phyloP scores from a whole-genome alignment of 352 stramenopile species.

The Phytopythium chamaehyphon region DNA sequence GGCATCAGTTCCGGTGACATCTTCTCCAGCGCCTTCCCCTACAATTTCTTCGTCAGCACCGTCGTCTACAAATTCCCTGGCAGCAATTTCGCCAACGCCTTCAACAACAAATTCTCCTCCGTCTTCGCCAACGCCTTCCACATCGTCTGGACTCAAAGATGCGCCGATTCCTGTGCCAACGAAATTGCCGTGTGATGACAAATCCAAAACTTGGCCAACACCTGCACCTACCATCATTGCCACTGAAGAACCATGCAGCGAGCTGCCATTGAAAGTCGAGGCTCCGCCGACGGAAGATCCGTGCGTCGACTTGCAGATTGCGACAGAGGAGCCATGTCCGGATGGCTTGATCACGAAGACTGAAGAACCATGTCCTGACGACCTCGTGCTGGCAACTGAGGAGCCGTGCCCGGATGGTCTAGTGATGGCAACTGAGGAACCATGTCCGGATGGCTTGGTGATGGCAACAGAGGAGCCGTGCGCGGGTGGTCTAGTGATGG shows the following conservation, averaged over 20 bases:
- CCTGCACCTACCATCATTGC: not conserved
- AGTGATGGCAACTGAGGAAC: not conserved
- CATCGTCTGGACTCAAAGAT: too few relatives aligned
- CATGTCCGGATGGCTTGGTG: not conserved
- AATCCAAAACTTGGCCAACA: not conserved
- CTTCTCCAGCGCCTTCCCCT: too few relatives aligned
- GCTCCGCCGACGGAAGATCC: not conserved
- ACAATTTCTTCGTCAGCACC: too few relatives aligned
- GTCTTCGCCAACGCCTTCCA: too few relatives aligned
- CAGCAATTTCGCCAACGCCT: too few relatives aligned
- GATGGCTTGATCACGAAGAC: not conserved
- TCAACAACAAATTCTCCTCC: too few relatives aligned
- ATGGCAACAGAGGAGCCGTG: conserved; percentile 1
- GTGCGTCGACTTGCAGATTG: not conserved
- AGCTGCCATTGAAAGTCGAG: conserved; percentile 1
- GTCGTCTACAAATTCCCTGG: too few relatives aligned
- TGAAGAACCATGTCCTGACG: not conserved
- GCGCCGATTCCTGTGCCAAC: not conserved
- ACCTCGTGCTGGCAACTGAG: not conserved
- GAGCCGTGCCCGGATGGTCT: not conserved
- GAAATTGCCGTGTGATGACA: not conserved
- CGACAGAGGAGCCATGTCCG: not conserved
- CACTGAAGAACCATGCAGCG: not conserved
- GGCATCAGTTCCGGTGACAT: too few relatives aligned
- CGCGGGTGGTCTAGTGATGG: not conserved